phyloP scores from a whole-genome alignment of 2,329 filamentous ascomycete species.

The Ophiosphaerella narmari region DNA sequence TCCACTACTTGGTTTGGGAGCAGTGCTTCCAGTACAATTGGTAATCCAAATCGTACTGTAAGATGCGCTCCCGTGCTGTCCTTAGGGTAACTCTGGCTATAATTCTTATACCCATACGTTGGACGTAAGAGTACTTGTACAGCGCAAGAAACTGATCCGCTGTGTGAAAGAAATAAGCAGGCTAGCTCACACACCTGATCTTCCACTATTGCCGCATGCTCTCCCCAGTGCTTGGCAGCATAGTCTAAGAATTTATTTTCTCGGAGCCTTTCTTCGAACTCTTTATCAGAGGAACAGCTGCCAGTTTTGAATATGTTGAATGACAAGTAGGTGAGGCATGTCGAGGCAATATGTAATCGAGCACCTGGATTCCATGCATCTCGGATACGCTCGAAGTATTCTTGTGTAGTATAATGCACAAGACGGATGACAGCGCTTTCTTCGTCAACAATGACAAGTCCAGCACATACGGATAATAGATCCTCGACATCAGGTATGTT shows the following conservation, averaged over 20 bases:
- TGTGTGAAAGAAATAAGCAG: conserved; percentile 1
- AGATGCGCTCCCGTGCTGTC: conserved; percentile 11
- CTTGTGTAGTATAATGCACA: conserved; percentile 32
- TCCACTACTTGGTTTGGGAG: too few relatives aligned
- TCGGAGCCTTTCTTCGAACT: conserved; percentile 19
- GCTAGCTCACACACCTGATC: conserved; percentile 7
- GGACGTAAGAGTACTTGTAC: conserved; percentile 11
- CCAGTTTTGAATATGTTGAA: conserved; percentile 25
- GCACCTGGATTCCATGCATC: conserved; percentile 30
- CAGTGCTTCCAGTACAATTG: conserved; percentile 2
- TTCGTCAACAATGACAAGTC: conserved; percentile 21
- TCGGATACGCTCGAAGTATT: conserved; percentile 30
- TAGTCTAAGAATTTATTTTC: conserved; percentile 34
- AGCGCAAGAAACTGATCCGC: conserved; percentile 1
- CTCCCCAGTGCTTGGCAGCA: conserved; percentile 29
- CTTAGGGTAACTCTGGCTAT: conserved; percentile 11
- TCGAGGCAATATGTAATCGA: conserved; percentile 21
- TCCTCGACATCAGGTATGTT: conserved; percentile 15
- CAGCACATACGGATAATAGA: conserved; percentile 23
- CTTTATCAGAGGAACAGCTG: conserved; percentile 12
- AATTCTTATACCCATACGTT: conserved; percentile 1
- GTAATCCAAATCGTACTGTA: conserved; percentile 16
- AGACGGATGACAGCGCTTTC: conserved; percentile 30
- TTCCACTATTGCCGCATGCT: conserved; percentile 20
- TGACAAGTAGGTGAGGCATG: conserved; percentile 36